phyloP scores from a whole-genome alignment of 163 green algal genomes.

The Chloromonas sp. region DNA sequence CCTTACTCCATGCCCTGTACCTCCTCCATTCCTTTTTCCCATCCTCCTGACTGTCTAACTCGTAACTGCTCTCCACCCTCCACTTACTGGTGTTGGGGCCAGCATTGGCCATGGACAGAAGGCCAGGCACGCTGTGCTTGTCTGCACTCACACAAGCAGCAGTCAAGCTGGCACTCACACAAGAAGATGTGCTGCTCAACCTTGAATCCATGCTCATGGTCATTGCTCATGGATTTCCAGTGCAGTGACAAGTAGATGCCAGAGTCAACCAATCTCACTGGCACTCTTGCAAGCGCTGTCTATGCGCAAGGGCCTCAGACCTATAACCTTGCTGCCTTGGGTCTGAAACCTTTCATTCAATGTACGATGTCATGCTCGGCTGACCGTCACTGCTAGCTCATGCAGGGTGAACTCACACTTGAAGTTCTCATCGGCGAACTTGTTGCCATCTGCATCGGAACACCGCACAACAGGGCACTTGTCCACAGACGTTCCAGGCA shows the following conservation, averaged over 20 bases:
- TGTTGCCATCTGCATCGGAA: neutral
- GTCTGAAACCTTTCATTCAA: too few relatives aligned
- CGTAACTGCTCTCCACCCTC: too few relatives aligned
- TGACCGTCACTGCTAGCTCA: neutral
- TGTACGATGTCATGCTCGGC: neutral
- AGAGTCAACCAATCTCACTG: too few relatives aligned
- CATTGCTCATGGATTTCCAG: neutral
- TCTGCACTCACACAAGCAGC: neutral
- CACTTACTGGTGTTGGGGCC: constrained; percentile 3
- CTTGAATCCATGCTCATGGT: constrained; percentile 15
- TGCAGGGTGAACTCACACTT: constrained; percentile 11
- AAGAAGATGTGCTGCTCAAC: too few relatives aligned
- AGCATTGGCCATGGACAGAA: constrained; percentile 79
- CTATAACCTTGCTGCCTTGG: neutral
- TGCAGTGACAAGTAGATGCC: too few relatives aligned
- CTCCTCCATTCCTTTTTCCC: too few relatives aligned
- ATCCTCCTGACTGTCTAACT: too few relatives aligned
- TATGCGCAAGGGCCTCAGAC: neutral
- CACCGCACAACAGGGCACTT: neutral
- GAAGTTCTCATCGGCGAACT: constrained; percentile 32
- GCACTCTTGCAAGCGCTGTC: too few relatives aligned
- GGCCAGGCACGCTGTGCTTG: constrained; percentile 54
- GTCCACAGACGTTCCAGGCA: too few relatives aligned
- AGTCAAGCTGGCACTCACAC: neutral
- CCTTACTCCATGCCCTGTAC: too few relatives aligned